Base-by-base conservation (phyloP, 306 rosid genomes). In the Vicia villosa region DNA sequence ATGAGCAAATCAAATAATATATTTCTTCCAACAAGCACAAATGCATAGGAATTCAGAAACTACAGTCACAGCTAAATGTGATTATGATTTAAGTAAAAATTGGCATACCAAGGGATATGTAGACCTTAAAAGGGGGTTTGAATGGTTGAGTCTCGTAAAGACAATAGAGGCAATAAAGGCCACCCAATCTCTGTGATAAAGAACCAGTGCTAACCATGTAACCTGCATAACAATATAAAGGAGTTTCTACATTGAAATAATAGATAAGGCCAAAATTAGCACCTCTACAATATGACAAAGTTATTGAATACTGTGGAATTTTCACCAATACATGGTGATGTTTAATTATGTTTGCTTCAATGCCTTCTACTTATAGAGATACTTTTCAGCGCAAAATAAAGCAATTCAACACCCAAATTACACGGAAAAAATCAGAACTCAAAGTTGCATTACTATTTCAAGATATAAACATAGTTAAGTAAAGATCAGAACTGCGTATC, bases 121-220 rank as follows among this genome's bases (percentile, higher is more conserved):
- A 94, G 69, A 91, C 75, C 70, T 73, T 88, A 77, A 84, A 88
- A 45, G 87, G 83, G 16, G 99, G 89, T 60, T 83, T 91, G 75
- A 84, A 84, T 16, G 96, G 96, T 45, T 94, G 99, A 68, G 90
- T 88, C 88, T 94, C 96, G 14, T 88, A 78, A 55, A 94, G 92
- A 70, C 92, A 87, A 69, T 84, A 94, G 68, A 88, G 92, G 86
- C 94, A 83, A 78, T 85, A 91, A 38, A 94, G 86, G 67, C 96
- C 96, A 54, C 92, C 97, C 69, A 94, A 42, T 74, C 84, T 79
- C 46, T 52, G 77, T 1, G 96, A 81, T 16, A 88, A 77, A 58
- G 96, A 87, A 65, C 70, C 57, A 36, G 75, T 38, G 50, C 81
- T 70, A 73, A 54, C 80, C 59, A 88, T 75, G 85, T 85, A 85